These are phyloP conservation scores for Neotropicomus parvogracilis DNA, from an alignment of 1,284 basidiomycete species.

Conservation along the genomic window DNA sequence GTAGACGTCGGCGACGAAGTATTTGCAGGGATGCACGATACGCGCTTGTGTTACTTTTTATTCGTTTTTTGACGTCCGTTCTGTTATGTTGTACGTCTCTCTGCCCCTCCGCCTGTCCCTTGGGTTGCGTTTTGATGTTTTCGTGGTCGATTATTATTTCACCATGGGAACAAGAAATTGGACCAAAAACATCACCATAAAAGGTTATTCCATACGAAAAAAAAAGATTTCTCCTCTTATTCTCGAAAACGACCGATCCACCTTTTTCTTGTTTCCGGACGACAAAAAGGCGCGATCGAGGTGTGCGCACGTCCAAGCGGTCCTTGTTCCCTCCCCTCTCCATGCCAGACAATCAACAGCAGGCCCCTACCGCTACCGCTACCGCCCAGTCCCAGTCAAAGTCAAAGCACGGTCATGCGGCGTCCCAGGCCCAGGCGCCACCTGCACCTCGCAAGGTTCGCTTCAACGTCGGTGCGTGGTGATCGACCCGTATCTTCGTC, in stretches of 20 bases:
- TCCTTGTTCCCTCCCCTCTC: slow-evolving; percentile 12
- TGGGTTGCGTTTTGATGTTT: slow-evolving; percentile 17
- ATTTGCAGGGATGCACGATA: slow-evolving; percentile 14
- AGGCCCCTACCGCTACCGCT: slow-evolving; percentile 11
- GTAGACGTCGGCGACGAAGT: slow-evolving; percentile 12
- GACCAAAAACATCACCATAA: background rate
- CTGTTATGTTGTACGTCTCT: slow-evolving; percentile 20
- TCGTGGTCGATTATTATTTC: no score
- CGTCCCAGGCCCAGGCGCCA: slow-evolving; percentile 57
- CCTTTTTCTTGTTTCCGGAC: slow-evolving; percentile 20
- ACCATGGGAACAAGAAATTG: no score
- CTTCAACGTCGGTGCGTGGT: slow-evolving; percentile 84
- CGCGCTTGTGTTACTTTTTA: slow-evolving; percentile 5
- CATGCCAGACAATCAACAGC: slow-evolving; percentile 28
- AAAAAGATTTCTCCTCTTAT: no score
- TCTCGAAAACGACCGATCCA: background rate
- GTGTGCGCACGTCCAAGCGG: slow-evolving; percentile 7
- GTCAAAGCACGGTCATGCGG: slow-evolving; percentile 59
- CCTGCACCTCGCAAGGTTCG: slow-evolving; percentile 83
- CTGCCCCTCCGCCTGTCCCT: slow-evolving; percentile 8
- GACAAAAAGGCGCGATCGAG: slow-evolving; percentile 19
- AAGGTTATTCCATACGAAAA: slow-evolving; percentile 7
- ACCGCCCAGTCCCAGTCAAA: slow-evolving; percentile 35
- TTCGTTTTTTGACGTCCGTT: slow-evolving; percentile 1
- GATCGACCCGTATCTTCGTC: background rate